Percentiles rank a stretch among this genome's conserved stretches.
Conservation (phyloP, 768 basidiomycete genomes). For the Kwoniella dendrophila region DNA sequence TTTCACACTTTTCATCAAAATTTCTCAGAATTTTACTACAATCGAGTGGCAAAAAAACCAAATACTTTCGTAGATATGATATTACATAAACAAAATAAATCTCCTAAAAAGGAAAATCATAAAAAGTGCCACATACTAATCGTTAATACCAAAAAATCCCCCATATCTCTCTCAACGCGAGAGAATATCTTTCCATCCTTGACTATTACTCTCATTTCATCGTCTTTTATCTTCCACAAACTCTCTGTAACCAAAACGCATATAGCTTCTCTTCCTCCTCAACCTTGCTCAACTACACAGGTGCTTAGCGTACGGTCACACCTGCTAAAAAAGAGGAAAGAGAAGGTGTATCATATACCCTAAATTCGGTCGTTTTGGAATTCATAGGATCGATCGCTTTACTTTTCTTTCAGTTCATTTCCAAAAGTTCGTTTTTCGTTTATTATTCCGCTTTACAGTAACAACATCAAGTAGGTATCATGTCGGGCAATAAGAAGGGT, state of each 20-base stretch:
- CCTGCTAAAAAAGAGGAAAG: not conserved
- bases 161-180: no score
- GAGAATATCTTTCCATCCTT: not conserved
- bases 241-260: slow-evolving; percentile 2
- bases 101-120: not conserved
- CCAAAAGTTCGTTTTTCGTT: not conserved
- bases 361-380: not conserved
- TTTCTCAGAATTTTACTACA: slow-evolving; percentile 1
- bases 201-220: no score
- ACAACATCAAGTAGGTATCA: slow-evolving; percentile 24
- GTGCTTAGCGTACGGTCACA: not conserved
- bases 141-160: no score
- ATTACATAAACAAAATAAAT: not conserved
- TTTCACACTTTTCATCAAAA: no score
- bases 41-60: not conserved
- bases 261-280: slow-evolving; percentile 5
- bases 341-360: slow-evolving; percentile 1
- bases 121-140: no score
- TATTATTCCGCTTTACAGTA: not conserved
- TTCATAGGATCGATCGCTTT: not conserved
- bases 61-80: no score
- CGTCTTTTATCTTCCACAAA: not conserved
- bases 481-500: slow-evolving; percentile 43
- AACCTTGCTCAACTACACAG: not conserved
- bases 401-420: not conserved